Evolutionary conservation across 1,284 basidiomycete species (phyloP).

Genomic region (Phaffia rhodozyma): DNA sequence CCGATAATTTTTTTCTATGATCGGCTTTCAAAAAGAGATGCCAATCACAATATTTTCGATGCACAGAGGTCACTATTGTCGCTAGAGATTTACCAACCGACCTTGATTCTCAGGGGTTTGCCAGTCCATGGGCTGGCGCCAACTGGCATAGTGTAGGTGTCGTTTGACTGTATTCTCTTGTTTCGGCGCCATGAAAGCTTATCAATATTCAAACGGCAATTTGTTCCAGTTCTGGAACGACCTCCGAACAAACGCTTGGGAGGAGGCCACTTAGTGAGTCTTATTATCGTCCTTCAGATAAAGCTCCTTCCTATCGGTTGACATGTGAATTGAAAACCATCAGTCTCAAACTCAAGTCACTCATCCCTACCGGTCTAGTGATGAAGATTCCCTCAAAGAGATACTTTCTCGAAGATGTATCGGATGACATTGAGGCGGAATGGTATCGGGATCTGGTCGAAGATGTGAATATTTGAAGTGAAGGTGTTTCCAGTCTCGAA

Average conservation of each 20-base stretch:
- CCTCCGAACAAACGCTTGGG: conserved; percentile 13
- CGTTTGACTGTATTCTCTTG: background rate
- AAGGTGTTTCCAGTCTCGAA: too few species aligned
- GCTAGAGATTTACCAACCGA: conserved; percentile 11
- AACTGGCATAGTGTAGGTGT: conserved; percentile 8
- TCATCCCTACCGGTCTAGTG: conserved; percentile 14
- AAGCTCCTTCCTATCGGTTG: background rate
- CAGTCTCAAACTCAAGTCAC: conserved; percentile 1
- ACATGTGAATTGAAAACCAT: background rate
- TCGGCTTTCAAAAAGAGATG: background rate
- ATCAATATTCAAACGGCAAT: background rate
- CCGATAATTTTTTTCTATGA: background rate
- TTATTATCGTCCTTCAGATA: background rate
- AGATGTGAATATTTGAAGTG: conserved; percentile 1
- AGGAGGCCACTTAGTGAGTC: conserved; percentile 6
- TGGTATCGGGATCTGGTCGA: conserved; percentile 14
- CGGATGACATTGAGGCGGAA: background rate
- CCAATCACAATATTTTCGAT: background rate
- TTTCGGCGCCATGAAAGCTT: background rate
- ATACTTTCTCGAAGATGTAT: conserved; percentile 11
- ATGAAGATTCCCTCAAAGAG: conserved; percentile 10
- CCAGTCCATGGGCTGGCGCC: background rate
- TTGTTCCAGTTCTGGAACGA: conserved; percentile 1
- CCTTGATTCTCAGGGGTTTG: conserved; percentile 6
- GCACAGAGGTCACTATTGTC: conserved; percentile 8